These are phyloP conservation scores for Leccinellum rugosiceps DNA, from an alignment of 768 basidiomycete species.

Conservation along the genomic window DNA sequence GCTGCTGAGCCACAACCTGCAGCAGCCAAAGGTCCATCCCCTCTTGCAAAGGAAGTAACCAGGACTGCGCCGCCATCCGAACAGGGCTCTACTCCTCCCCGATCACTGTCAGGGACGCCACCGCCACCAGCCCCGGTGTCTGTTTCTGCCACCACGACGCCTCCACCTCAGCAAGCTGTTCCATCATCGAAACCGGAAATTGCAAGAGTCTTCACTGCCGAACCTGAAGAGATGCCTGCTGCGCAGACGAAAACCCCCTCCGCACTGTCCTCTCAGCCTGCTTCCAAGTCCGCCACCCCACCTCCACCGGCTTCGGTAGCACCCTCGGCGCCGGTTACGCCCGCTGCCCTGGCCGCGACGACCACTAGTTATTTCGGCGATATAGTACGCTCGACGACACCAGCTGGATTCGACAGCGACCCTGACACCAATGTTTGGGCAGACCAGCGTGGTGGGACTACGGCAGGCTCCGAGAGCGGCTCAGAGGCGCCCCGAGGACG, in stretches of 20 bases:
- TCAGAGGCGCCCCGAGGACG: conserved; percentile 23
- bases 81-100: conserved; percentile 14
- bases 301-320: conserved; percentile 18
- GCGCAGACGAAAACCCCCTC: conserved; percentile 6
- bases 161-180: conserved; percentile 9
- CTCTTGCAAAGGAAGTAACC: conserved; percentile 34
- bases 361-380: conserved; percentile 21
- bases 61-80: conserved; percentile 17
- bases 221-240: conserved; percentile 37
- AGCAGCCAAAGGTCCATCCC: conserved; percentile 38
- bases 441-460: conserved; percentile 10
- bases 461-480: conserved; percentile 16
- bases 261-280: conserved; percentile 11
- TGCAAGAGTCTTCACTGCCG: conserved; percentile 48
- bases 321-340: conserved; percentile 23
- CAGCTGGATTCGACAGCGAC: conserved; percentile 19
- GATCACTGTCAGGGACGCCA: conserved; percentile 21
- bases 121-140: conserved; percentile 17
- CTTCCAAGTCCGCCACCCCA: conserved; percentile 17
- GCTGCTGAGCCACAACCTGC: conserved; percentile 28
- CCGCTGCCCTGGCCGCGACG: conserved; percentile 11
- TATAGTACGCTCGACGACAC: conserved; percentile 27
- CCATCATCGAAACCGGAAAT: conserved; percentile 35
- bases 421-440: conserved; percentile 28
- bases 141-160: conserved; percentile 9